phyloP scores from a whole-genome alignment of 306 rosid species.

The Adenanthera pavonina region DNA sequence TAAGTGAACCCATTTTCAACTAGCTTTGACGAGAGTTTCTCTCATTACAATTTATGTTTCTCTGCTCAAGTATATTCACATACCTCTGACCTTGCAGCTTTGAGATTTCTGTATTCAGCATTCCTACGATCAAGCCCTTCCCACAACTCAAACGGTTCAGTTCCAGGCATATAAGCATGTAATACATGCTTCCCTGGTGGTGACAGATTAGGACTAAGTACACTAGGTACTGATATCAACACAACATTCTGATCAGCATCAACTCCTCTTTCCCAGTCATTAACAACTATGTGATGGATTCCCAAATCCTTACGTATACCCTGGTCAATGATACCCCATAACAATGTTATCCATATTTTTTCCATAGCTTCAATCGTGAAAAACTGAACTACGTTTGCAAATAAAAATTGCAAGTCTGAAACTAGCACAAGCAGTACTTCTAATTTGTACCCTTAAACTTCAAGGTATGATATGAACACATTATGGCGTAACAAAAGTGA shows the following conservation, averaged over 20 bases:
- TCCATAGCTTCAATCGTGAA: conserved; percentile 12
- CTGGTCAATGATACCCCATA: conserved; percentile 44
- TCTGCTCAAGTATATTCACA: not conserved
- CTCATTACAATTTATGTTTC: too few relatives aligned
- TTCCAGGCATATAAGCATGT: conserved; percentile 94
- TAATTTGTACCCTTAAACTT: conserved; percentile 2
- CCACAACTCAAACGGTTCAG: conserved; percentile 88
- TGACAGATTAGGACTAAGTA: conserved; percentile 77
- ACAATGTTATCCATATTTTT: conserved; percentile 11
- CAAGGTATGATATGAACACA: not conserved
- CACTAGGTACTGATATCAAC: conserved; percentile 89
- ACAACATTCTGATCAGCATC: conserved; percentile 97
- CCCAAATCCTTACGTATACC: conserved; percentile 70
- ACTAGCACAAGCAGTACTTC: conserved; percentile 9
- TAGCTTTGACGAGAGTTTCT: not conserved
- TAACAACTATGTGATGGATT: conserved; percentile 93
- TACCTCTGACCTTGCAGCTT: conserved; percentile 90
- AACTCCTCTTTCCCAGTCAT: conserved; percentile 94
- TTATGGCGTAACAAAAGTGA: not conserved
- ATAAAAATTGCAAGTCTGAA: conserved; percentile 5
- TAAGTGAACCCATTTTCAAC: not conserved
- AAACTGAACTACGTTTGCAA: conserved; percentile 1
- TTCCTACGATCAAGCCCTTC: conserved; percentile 83
- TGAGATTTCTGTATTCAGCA: conserved; percentile 78
- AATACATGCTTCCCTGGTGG: conserved; percentile 84